Evolutionary conservation across 1,284 basidiomycete species (phyloP).

Genomic region (Ganoderma boninense): DNA sequence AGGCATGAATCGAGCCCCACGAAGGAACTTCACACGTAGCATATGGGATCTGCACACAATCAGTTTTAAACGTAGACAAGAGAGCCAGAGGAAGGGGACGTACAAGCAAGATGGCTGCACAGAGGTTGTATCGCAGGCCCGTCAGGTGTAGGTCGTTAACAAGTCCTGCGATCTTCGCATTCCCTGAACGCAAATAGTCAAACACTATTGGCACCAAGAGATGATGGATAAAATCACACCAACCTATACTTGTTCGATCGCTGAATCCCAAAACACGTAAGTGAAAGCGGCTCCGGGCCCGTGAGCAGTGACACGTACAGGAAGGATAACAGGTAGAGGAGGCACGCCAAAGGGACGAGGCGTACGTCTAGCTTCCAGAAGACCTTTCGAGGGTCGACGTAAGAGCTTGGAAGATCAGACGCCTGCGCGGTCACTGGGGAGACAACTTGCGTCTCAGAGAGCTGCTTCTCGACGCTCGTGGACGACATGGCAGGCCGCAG

Average conservation of each 20-base stretch:
- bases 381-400: conserved; percentile 12
- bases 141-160: conserved; percentile 24
- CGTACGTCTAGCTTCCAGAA: conserved; percentile 36
- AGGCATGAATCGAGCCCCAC: conserved; percentile 9
- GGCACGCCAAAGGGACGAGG: conserved; percentile 61
- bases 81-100: neutral
- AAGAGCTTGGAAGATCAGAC: neutral
- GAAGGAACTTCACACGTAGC: conserved; percentile 28
- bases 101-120: conserved; percentile 28
- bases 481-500: neutral
- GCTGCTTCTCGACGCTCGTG: neutral
- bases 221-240: conserved; percentile 44
- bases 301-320: conserved; percentile 15
- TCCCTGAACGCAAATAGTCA: conserved; percentile 30
- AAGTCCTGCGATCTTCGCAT: conserved; percentile 32
- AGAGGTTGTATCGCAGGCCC: conserved; percentile 30
- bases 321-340: conserved; percentile 65
- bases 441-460: neutral
- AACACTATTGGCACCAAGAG: conserved; percentile 31
- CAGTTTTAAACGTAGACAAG: neutral
- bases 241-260: conserved; percentile 75
- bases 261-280: conserved; percentile 37
- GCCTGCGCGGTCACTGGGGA: neutral
- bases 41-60: conserved; percentile 23
- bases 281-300: conserved; percentile 45